A percentile compares a stretch with the other conserved stretches of the same genome.
Conservation (phyloP, 345 rosid genomes). For the Reutealis trisperma region DNA sequence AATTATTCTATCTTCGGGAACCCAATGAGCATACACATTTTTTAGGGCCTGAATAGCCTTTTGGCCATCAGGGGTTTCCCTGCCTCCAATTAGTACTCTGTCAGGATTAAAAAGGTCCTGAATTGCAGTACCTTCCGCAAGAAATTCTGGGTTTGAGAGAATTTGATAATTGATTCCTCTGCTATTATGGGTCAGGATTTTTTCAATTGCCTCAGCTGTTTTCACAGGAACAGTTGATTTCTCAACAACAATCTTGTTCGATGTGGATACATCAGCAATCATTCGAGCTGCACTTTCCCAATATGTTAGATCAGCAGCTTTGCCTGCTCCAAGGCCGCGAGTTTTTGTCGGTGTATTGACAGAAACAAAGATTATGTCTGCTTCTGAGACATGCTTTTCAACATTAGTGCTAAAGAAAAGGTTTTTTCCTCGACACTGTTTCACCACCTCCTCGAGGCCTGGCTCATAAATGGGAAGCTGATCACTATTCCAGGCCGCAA, state of each 20-base stretch:
- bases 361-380: conserved; percentile 26
- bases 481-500: conserved; percentile 69
- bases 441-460: conserved; percentile 67
- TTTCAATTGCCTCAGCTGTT: conserved; percentile 29
- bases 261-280: conserved; percentile 31
- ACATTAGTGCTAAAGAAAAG: conserved; percentile 34
- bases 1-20: conserved; percentile 23
- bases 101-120: conserved; percentile 26
- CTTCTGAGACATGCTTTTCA: conserved; percentile 26
- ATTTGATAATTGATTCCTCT: conserved; percentile 26
- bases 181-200: conserved; percentile 24
- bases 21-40: conserved; percentile 27
- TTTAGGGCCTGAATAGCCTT: conserved; percentile 22
- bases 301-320: conserved; percentile 27
- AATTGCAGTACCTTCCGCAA: conserved; percentile 30
- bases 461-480: conserved; percentile 73
- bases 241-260: conserved; percentile 29
- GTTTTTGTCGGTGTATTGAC: conserved; percentile 31
- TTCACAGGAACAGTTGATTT: conserved; percentile 31
- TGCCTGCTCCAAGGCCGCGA: conserved; percentile 26
- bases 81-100: conserved; percentile 26
- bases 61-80: conserved; percentile 21
- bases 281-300: conserved; percentile 33
- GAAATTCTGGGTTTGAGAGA: conserved; percentile 29
- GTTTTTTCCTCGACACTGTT: conserved; percentile 67